Conservation (phyloP, 306 rosid genomes). For the Vicia sativa region DNA sequence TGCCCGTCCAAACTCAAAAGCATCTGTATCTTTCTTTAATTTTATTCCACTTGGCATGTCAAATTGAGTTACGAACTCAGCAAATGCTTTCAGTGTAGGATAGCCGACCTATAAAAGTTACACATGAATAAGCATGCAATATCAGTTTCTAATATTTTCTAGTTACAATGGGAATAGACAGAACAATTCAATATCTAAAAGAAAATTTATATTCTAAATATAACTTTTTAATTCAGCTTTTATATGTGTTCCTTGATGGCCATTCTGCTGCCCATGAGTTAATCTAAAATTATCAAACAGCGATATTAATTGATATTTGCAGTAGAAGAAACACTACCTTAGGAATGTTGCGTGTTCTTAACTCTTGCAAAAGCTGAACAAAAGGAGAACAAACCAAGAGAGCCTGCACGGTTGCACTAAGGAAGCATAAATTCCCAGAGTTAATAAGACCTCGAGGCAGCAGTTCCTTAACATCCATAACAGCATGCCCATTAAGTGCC, state of each 20-base stretch:
- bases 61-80: slow-evolving; percentile 71
- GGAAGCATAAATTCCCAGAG: slow-evolving; percentile 89
- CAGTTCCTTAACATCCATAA: slow-evolving; percentile 41
- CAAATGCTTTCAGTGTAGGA: slow-evolving; percentile 79
- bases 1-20: slow-evolving; percentile 72
- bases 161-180: slow-evolving; percentile 12
- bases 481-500: slow-evolving; percentile 52
- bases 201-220: slow-evolving; percentile 1
- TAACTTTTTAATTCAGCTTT: neutral
- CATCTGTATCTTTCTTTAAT: slow-evolving; percentile 50
- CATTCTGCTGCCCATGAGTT: neutral
- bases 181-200: neutral
- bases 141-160: slow-evolving; percentile 19
- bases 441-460: slow-evolving; percentile 84
- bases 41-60: slow-evolving; percentile 58
- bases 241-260: slow-evolving; percentile 1
- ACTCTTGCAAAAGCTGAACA: slow-evolving; percentile 71
- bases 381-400: slow-evolving; percentile 89
- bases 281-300: slow-evolving; percentile 6
- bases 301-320: slow-evolving; percentile 15
- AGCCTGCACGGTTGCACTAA: slow-evolving; percentile 88
- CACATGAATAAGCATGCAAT: slow-evolving; percentile 24
- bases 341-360: slow-evolving; percentile 61
- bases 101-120: slow-evolving; percentile 61
- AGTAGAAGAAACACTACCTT: slow-evolving; percentile 54